Evolutionary conservation across 2,329 filamentous ascomycete species (phyloP), one percentile per base, ranked within the genome.

Genomic region (Colletotrichum sansevieriae): DNA sequence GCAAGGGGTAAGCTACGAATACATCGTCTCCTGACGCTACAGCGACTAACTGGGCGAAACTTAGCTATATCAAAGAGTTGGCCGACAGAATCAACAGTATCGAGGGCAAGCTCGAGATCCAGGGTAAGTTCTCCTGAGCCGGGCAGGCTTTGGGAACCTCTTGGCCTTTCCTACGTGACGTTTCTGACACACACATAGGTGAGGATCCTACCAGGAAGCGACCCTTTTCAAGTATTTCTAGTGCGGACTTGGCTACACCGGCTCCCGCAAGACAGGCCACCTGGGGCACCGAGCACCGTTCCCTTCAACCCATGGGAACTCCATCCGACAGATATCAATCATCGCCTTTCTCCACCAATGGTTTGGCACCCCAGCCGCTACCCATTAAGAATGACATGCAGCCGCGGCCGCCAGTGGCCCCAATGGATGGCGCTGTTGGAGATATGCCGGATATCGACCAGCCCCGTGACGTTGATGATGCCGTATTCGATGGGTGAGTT

Each of bases 11-110:
- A 74, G 82, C 41, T 71, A 25, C 33, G 18, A 20, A 13, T n/a
- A n/a, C 4, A 41, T 9, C 11, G 18, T 11, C 20, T 33, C 20
- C 18, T 37, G n/a, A 52, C 9, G n/a, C 9, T n/a, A 33, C 49
- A 11, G 13, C 62, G 39, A 35, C 71, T 74, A 55, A 73, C 71
- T 63, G 22, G 29, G 68, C 33, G 59, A 5, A 12, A 6, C 6
- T n/a, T 74, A 93, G 91, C 15, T 97, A 97, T 74, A 97, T 97
- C 78, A 97, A 97, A 77, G 94, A 97, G 78, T 86, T 97, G 22
- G 93, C 94, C 25, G 94, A 97, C 76, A 86, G 94, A 29, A 89
- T 97, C 68, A 90, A 95, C 74, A 91, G 88, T 49, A 90, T 97
- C 52, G 94, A 97, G 77, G 92, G 91, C 72, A 92, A 93, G 76